Evolutionary conservation across 768 basidiomycete species (phyloP).

Genomic region (Lenzites betulinus): DNA sequence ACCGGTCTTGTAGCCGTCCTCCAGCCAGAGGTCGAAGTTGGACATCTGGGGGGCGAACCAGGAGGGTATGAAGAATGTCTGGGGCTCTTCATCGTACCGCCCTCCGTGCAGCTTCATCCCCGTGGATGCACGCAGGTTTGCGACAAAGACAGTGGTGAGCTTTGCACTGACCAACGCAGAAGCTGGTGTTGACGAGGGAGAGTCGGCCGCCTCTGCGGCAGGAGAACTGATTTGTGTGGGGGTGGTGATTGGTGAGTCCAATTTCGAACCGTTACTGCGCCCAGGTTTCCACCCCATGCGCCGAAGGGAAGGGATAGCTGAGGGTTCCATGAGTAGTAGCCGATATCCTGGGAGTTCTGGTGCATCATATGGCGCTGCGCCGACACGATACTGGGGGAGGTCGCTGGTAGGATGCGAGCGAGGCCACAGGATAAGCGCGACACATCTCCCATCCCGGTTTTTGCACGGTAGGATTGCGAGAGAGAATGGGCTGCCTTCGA

Average conservation of each 20-base stretch:
- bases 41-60: neutral
- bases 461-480: neutral
- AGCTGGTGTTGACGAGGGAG: neutral
- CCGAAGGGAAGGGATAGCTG: too few relatives aligned
- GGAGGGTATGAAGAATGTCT: neutral
- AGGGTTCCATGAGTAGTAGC: too few relatives aligned
- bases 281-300: too few relatives aligned
- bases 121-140: neutral
- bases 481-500: neutral
- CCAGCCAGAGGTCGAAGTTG: neutral
- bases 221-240: too few relatives aligned
- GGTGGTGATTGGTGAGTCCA: too few relatives aligned
- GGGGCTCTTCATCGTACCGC: neutral
- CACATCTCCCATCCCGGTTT: neutral
- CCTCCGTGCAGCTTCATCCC: neutral
- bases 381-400: neutral
- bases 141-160: too few relatives aligned
- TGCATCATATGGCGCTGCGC: neutral
- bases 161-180: neutral
- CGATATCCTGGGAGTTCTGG: too few relatives aligned
- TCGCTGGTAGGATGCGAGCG: neutral
- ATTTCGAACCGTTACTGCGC: too few relatives aligned
- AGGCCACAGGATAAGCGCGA: neutral
- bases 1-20: neutral
- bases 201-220: neutral